A percentile compares a stretch with the other conserved stretches of the same genome.
Conservation (phyloP, 164 flowering plant genomes). For the Akebia trifoliata region DNA sequence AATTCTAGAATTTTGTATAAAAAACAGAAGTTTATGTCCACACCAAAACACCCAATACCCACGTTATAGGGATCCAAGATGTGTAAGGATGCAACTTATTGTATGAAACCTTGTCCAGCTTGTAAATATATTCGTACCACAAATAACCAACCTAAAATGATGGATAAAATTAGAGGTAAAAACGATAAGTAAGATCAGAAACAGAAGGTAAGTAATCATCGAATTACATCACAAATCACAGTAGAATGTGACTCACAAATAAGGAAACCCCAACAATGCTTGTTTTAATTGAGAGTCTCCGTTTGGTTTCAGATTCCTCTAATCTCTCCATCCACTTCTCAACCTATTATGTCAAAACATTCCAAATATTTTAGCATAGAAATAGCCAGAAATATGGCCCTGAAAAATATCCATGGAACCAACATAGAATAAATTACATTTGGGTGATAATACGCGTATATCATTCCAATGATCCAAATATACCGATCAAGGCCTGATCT, state of each 20-base stretch:
- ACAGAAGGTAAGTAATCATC: neutral
- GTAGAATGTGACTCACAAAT: constrained; percentile 45
- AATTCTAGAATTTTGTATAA: neutral
- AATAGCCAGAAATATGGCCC: neutral
- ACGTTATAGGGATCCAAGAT: constrained; percentile 99
- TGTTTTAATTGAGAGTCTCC: constrained; percentile 57
- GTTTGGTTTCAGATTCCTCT: constrained; percentile 81
- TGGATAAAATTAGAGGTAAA: neutral
- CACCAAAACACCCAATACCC: constrained; percentile 25
- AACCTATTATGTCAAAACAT: constrained; percentile 38
- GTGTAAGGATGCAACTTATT: constrained; percentile 95
- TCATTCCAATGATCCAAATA: constrained; percentile 97
- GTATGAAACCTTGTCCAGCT: constrained; percentile 88
- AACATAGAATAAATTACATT: constrained; percentile 44
- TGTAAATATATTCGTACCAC: constrained; percentile 94
- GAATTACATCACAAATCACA: neutral
- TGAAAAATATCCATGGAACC: neutral
- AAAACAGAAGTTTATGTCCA: neutral
- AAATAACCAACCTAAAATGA: constrained; percentile 62
- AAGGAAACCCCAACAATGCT: constrained; percentile 53
- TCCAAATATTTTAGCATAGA: constrained; percentile 5
- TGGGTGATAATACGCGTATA: constrained; percentile 95
- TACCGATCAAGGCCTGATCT: constrained; percentile 99
- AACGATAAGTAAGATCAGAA: neutral
- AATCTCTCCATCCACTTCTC: constrained; percentile 96